A percentile compares a stretch with the other conserved stretches of the same genome.
Conservation (phyloP, 2,329 filamentous ascomycete genomes). For the Seiridium unicorne region DNA sequence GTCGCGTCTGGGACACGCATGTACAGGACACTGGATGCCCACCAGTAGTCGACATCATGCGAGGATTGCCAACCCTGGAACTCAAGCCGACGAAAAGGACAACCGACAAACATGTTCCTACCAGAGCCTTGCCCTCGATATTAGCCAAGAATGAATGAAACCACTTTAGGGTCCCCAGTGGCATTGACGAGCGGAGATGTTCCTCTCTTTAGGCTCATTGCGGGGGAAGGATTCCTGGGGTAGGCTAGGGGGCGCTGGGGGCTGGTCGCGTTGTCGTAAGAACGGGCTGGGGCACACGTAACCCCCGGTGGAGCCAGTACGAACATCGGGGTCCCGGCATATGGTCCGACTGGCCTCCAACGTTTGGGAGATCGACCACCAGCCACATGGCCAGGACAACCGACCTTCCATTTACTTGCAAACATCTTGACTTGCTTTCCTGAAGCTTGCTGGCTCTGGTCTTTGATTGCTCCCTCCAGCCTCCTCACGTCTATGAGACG, state of each 20-base stretch:
- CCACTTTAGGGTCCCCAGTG: not conserved
- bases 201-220: constrained; percentile 29
- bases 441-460: too few relatives aligned
- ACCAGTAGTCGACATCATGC: not conserved
- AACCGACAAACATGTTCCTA: not conserved
- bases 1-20: too few relatives aligned
- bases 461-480: too few relatives aligned
- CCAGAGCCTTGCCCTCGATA: not conserved
- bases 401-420: too few relatives aligned
- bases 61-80: not conserved
- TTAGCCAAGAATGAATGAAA: constrained; percentile 1
- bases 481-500: too few relatives aligned
- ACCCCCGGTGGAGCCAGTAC: not conserved
- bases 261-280: not conserved
- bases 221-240: constrained; percentile 12
- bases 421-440: too few relatives aligned
- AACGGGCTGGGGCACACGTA: not conserved
- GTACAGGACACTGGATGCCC: too few relatives aligned
- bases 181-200: constrained; percentile 17
- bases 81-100: too few relatives aligned
- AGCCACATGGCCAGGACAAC: too few relatives aligned
- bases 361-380: too few relatives aligned
- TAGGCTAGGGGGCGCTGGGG: not conserved
- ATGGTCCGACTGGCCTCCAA: too few relatives aligned
- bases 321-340: too few relatives aligned